Conservation (phyloP, 139 green algal genomes). For the Chlamydomonas eustigma region DNA sequence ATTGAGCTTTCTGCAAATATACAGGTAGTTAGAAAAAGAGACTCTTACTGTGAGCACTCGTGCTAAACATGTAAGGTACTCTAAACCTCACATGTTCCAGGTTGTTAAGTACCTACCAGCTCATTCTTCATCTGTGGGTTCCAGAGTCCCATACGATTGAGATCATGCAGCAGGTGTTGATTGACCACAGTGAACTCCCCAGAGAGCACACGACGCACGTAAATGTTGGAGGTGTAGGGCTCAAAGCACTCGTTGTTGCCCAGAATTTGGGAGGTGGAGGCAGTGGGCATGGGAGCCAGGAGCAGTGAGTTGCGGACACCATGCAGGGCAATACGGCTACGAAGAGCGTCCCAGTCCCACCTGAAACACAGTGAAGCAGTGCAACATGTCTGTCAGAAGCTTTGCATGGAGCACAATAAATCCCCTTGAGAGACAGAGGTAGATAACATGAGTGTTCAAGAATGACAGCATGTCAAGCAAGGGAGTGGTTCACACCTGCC, state of each 20-base stretch:
- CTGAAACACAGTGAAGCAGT: conserved; percentile 37
- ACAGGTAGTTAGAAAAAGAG: no score
- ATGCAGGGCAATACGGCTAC: conserved; percentile 67
- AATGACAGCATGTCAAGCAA: neutral
- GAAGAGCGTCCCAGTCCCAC: conserved; percentile 84
- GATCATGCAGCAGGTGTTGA: conserved; percentile 94
- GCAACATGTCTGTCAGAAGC: no score
- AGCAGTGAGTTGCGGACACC: conserved; percentile 97
- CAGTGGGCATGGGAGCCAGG: conserved; percentile 96
- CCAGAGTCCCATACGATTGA: conserved; percentile 89
- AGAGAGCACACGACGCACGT: conserved; percentile 92
- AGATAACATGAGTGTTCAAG: neutral
- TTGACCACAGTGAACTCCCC: conserved; percentile 96
- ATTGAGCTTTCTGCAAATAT: no score
- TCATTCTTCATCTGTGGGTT: conserved; percentile 90
- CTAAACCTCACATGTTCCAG: no score
- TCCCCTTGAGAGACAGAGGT: neutral
- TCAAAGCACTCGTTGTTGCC: conserved; percentile 46
- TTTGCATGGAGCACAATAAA: no score
- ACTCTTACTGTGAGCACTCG: no score
- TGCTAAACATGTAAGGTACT: no score
- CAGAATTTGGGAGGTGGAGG: conserved; percentile 71
- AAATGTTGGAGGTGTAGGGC: conserved; percentile 99
- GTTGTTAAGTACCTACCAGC: conserved; percentile 77
- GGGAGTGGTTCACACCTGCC: neutral